Evolutionary conservation across 495 filamentous ascomycete species (phyloP), one percentile per base, ranked within the genome.

Genomic region (Podospora pseudopauciseta): DNA sequence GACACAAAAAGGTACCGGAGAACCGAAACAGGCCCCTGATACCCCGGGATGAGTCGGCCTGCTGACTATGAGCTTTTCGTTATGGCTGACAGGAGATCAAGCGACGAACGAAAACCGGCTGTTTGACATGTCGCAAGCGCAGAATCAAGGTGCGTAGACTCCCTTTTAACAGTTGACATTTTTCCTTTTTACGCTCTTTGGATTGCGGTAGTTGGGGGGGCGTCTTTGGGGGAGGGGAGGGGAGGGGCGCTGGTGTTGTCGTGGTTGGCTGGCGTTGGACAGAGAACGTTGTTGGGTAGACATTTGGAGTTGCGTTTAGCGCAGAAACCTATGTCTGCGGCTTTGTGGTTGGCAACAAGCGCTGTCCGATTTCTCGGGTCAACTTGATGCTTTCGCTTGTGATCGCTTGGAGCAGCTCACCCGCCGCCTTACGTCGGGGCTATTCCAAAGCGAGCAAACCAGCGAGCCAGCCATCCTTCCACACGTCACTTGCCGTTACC

Each of bases 71-170:
- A 70, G 67, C 68, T 69, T 73, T 71, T 67, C 57, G 69, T 66
- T 73, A 55, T 63, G 59, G 59, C 71, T 66, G 68, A 75, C 71
- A 87, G 86, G 95, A 99, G 82, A 97, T 99, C 78, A 98, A 99
- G 85, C 88, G 95, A 73, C 87, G 95, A 73, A 99, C 95, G 56
- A 99, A 99, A 84, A 97, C 95, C 4, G 95, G 95, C 16, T 99
- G 95, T 79, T 80, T 98, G 79, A 99, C 95, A 44, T 99, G 95
- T 84, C 88, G 95, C 70, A 97, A 97, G 79, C 88, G 95, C 74
- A 86, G 95, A 80, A 98, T 99, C 82, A 99, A 99, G 94, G 95
- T 97, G 86, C 76, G 91, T 88, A 1, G 57, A 23, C 39, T 59
- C 5, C 16, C 30, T n/a, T 61, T 60, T 60, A 32, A 5, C 30